These are phyloP conservation scores for Exserohilum turcica DNA, from an alignment of 2,329 filamentous ascomycete genomes.

Conservation along the genomic window DNA sequence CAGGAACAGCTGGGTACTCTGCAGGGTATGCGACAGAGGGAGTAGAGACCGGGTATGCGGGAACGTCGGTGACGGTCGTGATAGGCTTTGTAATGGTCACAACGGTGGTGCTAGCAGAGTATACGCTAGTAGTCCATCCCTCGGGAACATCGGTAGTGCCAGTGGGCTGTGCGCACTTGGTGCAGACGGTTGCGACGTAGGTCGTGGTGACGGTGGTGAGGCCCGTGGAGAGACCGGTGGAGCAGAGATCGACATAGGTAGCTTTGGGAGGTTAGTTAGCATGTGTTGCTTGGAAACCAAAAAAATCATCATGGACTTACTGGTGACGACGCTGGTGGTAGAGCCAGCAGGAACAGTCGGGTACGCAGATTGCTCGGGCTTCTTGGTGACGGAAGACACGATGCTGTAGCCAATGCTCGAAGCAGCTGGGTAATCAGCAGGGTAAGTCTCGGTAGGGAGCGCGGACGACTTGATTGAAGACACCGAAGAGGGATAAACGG, in stretches of 20 bases:
- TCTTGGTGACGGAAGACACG: slow-evolving; percentile 20
- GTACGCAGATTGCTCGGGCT: slow-evolving; percentile 20
- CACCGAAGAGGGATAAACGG: not conserved
- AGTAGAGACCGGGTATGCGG: slow-evolving; percentile 18
- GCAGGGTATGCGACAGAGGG: slow-evolving; percentile 12
- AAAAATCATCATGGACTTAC: slow-evolving; percentile 19
- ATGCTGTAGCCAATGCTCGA: slow-evolving; percentile 13
- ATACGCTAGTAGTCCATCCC: slow-evolving; percentile 42
- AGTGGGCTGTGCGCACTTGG: slow-evolving; percentile 26
- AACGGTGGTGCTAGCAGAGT: slow-evolving; percentile 37
- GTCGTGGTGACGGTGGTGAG: slow-evolving; percentile 41
- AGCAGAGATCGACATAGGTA: slow-evolving; percentile 45
- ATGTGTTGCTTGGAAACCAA: not conserved
- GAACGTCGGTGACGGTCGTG: slow-evolving; percentile 23
- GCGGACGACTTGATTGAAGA: slow-evolving; percentile 1
- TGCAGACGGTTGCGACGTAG: slow-evolving; percentile 38
- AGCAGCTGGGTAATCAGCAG: slow-evolving; percentile 8
- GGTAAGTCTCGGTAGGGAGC: slow-evolving; percentile 4
- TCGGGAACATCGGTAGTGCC: slow-evolving; percentile 27
- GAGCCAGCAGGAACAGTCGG: slow-evolving; percentile 14
- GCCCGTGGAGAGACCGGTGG: slow-evolving; percentile 44
- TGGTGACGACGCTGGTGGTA: slow-evolving; percentile 27
- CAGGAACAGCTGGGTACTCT: slow-evolving; percentile 13
- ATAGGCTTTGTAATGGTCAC: slow-evolving; percentile 42
- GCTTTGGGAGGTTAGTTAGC: slow-evolving; percentile 9